These are phyloP conservation scores for Pseudocercospora pini-densiflorae DNA, from an alignment of 2,329 filamentous ascomycete species.

Conservation along the genomic window DNA sequence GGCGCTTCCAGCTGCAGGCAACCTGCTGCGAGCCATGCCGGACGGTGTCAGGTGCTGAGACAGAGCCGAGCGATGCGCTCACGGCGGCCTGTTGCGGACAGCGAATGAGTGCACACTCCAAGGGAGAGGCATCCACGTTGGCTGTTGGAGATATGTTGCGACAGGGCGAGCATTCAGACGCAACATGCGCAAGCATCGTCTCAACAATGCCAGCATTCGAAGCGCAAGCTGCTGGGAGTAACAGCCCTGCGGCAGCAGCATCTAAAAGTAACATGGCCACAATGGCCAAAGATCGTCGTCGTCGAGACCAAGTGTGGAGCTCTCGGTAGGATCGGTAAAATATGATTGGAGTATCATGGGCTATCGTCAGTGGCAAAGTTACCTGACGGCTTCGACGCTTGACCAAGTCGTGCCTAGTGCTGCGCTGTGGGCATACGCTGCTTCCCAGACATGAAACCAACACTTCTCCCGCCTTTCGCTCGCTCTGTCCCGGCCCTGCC, in stretches of 20 bases:
- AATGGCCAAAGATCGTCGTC: constrained; percentile 6
- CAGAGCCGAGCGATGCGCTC: constrained; percentile 8
- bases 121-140: neutral
- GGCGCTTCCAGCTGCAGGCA: constrained; percentile 16
- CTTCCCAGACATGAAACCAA: neutral
- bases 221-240: neutral
- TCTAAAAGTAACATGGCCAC: constrained; percentile 6
- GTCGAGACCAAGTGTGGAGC: neutral
- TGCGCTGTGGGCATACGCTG: neutral
- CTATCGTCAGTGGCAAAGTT: neutral
- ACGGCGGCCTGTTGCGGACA: neutral
- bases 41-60: constrained; percentile 8
- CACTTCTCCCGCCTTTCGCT: constrained; percentile 1
- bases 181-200: constrained; percentile 7
- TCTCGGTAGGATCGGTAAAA: neutral
- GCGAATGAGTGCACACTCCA: neutral
- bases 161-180: neutral
- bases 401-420: neutral
- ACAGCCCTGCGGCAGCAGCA: constrained; percentile 1
- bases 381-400: neutral
- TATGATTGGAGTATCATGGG: neutral
- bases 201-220: constrained; percentile 4
- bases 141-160: constrained; percentile 3
- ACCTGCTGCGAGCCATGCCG: neutral
- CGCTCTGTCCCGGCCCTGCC: neutral